These are phyloP conservation scores for Bipolaris cookei DNA, from an alignment of 2,329 filamentous ascomycete genomes.

Conservation along the genomic window DNA sequence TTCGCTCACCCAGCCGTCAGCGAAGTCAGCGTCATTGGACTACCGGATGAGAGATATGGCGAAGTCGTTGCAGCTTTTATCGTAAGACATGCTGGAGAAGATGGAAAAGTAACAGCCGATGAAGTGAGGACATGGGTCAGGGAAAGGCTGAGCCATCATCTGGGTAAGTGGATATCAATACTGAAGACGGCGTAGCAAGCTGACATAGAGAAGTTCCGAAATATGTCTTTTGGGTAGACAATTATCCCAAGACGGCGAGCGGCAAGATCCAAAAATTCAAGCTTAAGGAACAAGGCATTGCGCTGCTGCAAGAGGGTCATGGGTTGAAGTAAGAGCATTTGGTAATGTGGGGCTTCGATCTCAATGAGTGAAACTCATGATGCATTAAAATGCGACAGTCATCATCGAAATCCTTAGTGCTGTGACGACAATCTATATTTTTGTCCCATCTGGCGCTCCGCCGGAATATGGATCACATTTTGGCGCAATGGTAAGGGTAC, in stretches of 20 bases:
- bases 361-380: not conserved
- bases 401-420: not conserved
- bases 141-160: conserved; percentile 72
- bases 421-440: not conserved
- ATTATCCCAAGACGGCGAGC: conserved; percentile 93
- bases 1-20: conserved; percentile 72
- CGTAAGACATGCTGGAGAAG: conserved; percentile 55
- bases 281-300: conserved; percentile 69
- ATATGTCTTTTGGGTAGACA: conserved; percentile 83
- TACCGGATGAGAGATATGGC: conserved; percentile 82
- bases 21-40: conserved; percentile 82
- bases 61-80: conserved; percentile 89
- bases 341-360: no score
- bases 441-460: not conserved
- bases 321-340: conserved; percentile 12
- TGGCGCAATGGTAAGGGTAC: not conserved
- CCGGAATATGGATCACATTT: not conserved
- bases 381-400: not conserved
- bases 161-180: conserved; percentile 55
- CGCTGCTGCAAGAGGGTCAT: conserved; percentile 31
- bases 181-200: not conserved
- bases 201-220: conserved; percentile 64
- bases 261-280: conserved; percentile 98
- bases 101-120: conserved; percentile 58
- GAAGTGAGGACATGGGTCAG: conserved; percentile 76